Evolutionary conservation across 805 yeast genomes (phyloP), one percentile per base, ranked within the genome.

Genomic region (Yarrowia sp.): DNA sequence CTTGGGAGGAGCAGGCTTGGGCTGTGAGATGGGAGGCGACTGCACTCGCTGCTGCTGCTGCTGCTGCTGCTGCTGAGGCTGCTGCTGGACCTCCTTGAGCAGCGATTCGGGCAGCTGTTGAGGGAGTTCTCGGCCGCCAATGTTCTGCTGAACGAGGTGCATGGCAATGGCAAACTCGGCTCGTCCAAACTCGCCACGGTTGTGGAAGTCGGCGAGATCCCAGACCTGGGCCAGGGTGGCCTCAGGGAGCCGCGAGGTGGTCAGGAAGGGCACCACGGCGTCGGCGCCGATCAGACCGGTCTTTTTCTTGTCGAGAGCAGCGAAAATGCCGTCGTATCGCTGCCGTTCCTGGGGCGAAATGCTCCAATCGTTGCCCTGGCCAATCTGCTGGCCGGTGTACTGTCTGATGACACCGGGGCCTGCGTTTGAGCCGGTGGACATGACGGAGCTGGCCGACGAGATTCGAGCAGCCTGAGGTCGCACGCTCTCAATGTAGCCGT

Each of bases 121-220:
- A 2, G 99, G 98, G 72, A 95, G 82, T 36, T 85, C 87, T 45
- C 82, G 82, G 19, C 98, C 98, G 1, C 90, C 84, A 70, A 93
- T 82, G 74, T 86, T 89, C 78, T 89, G 90, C 79, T 92, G 96
- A 9, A 95, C 95, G 72, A 95, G 84, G 76, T 89, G 94, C 91
- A 95, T 89, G 16, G 98, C 98, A 75, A 95, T 89, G 2, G 96
- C 88, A 77, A 95, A 95, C 77, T 95, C 99, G 72, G 86, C 82
- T 74, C 85, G 86, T 61, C 91, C 84, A 75, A 95, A 92, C 50
- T 84, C 84, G 35, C 97, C 98, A 53, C 90, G 86, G 77, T 92
- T 92, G 72, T 91, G 89, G 71, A 92, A 84, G 77, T 95, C 98
- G 10, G 98, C 87, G 73, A 95, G 82, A 79, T 95, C 99, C 99